phyloP scores from a whole-genome alignment of 768 basidiomycete genomes.

The Tylopilus plumbeoviolaceoides region DNA sequence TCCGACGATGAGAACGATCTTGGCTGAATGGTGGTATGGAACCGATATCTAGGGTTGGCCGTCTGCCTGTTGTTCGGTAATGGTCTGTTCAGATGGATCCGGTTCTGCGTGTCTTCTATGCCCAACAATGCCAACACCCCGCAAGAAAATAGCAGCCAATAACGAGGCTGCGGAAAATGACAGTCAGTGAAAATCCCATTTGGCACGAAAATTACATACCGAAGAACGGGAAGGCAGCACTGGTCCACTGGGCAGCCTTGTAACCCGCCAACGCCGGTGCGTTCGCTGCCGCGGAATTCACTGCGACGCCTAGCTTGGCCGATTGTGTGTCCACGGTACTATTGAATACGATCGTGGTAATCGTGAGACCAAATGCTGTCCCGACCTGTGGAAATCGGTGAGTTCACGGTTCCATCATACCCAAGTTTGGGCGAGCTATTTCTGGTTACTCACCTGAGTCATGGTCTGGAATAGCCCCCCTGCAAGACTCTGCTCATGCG shows the following conservation, averaged over 20 bases:
- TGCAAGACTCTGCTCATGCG: slow-evolving; percentile 71
- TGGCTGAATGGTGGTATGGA: background rate
- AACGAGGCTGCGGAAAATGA: slow-evolving; percentile 22
- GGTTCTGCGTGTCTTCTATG: slow-evolving; percentile 2
- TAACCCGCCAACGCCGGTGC: too few species aligned
- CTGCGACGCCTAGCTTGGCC: too few species aligned
- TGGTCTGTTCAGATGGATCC: slow-evolving; percentile 23
- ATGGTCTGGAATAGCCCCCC: slow-evolving; percentile 79
- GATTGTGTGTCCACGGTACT: too few species aligned
- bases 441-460: slow-evolving; percentile 49
- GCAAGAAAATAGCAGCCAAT: slow-evolving; percentile 36
- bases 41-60: slow-evolving; percentile 4
- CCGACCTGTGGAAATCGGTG: slow-evolving; percentile 45
- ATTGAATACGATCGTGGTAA: slow-evolving; percentile 70
- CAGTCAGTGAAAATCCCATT: background rate
- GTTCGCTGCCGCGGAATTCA: too few species aligned
- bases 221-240: slow-evolving; percentile 56
- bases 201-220: slow-evolving; percentile 32
- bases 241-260: slow-evolving; percentile 60
- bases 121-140: slow-evolving; percentile 41
- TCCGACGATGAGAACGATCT: background rate
- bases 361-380: slow-evolving; percentile 63
- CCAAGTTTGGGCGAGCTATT: background rate
- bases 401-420: background rate
- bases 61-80: slow-evolving; percentile 7